phyloP scores from a whole-genome alignment of 1,284 basidiomycete species.

The Pyrrhoderma lamaoense region DNA sequence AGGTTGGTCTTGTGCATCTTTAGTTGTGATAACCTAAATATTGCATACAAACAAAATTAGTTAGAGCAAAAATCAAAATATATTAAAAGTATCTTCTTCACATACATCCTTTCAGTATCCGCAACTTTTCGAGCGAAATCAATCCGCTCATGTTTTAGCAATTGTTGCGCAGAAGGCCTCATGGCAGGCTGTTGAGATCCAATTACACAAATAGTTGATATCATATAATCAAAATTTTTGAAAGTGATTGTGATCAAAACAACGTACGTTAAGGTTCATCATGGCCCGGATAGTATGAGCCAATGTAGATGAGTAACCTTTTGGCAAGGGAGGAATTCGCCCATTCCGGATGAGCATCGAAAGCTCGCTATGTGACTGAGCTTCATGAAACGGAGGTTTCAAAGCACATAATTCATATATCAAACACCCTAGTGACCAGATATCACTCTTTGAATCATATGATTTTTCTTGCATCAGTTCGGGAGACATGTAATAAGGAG shows the following conservation, averaged over 20 bases:
- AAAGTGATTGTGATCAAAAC: too few species aligned
- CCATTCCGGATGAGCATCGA: conserved; percentile 80
- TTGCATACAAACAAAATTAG: not conserved
- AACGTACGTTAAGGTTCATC: conserved; percentile 75
- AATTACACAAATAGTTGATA: too few species aligned
- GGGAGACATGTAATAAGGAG: conserved; percentile 98
- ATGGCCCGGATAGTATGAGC: conserved; percentile 76
- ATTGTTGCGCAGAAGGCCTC: conserved; percentile 72
- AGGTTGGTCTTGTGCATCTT: conserved; percentile 54
- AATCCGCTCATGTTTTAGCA: conserved; percentile 71
- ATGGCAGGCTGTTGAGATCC: conserved; percentile 56
- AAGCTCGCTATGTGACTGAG: conserved; percentile 80
- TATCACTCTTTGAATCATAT: conserved; percentile 96
- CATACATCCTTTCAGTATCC: conserved; percentile 75
- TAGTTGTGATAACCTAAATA: conserved; percentile 48
- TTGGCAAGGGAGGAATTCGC: conserved; percentile 79
- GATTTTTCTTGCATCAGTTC: conserved; percentile 94
- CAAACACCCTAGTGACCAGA: conserved; percentile 95
- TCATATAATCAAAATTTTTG: too few species aligned
- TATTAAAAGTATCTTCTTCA: conserved; percentile 8
- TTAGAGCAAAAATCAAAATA: not conserved
- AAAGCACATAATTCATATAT: conserved; percentile 94
- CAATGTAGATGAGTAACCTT: conserved; percentile 70
- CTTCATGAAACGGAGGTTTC: conserved; percentile 86
- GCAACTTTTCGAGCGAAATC: conserved; percentile 64